Evolutionary conservation across 805 yeast species (phyloP).

Genomic region (Metschnikowia lunata): DNA sequence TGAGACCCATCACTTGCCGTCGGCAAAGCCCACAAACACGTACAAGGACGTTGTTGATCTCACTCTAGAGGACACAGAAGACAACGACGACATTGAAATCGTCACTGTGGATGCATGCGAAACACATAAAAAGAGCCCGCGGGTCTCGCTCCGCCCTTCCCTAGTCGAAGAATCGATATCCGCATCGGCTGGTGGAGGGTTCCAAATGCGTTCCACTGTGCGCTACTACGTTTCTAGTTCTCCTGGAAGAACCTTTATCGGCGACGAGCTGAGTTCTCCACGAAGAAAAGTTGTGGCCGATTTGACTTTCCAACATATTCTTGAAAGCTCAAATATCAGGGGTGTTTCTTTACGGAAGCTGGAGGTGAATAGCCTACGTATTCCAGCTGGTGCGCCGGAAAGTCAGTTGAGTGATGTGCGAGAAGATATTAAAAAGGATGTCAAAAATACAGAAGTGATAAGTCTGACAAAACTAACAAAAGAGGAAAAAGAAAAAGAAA

Average conservation of each 20-base stretch:
- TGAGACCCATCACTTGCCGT: conserved; percentile 37
- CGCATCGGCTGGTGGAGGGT: neutral
- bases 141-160: conserved; percentile 2
- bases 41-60: conserved; percentile 14
- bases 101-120: conserved; percentile 13
- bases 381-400: no score
- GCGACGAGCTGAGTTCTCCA: conserved; percentile 16
- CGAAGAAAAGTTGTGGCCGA: conserved; percentile 28
- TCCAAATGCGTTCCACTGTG: conserved; percentile 6
- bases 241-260: conserved; percentile 23
- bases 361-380: no score
- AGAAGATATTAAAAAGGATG: no score
- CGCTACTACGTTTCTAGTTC: conserved; percentile 24
- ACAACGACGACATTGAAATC: conserved; percentile 15
- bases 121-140: neutral
- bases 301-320: conserved; percentile 26
- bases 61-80: conserved; percentile 11
- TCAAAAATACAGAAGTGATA: no score
- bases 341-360: no score
- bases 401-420: no score
- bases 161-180: conserved; percentile 3
- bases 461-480: no score
- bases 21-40: neutral
- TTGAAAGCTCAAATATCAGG: conserved; percentile 14
- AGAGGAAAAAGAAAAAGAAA: no score